Evolutionary conservation across 2,329 filamentous ascomycete genomes (phyloP).

Genomic region (Beauveria rudraprayagi): DNA sequence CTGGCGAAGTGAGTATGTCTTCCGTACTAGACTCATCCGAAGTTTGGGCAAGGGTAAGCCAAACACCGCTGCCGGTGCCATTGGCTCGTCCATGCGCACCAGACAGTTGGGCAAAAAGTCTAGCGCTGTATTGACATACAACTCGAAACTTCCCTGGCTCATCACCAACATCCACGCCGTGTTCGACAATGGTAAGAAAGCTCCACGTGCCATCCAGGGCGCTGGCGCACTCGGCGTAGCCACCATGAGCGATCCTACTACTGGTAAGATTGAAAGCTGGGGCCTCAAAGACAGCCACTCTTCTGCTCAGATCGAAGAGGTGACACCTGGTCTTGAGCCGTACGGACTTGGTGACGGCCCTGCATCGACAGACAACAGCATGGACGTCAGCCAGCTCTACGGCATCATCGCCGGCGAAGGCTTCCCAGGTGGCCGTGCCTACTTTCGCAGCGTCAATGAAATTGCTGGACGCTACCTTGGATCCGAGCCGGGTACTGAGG

Average conservation of each 20-base stretch:
- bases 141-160: constrained; percentile 70
- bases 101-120: constrained; percentile 53
- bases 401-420: constrained; percentile 82
- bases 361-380: constrained; percentile 71
- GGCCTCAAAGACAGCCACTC: constrained; percentile 67
- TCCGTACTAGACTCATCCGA: constrained; percentile 75
- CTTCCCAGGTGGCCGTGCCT: constrained; percentile 71
- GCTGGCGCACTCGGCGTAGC: constrained; percentile 68
- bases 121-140: constrained; percentile 74
- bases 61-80: constrained; percentile 42
- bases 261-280: constrained; percentile 72
- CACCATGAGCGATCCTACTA: constrained; percentile 73
- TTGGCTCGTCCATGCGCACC: constrained; percentile 43
- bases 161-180: constrained; percentile 73
- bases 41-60: constrained; percentile 79
- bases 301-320: constrained; percentile 70
- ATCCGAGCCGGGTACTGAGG: constrained; percentile 49
- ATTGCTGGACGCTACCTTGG: constrained; percentile 68
- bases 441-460: constrained; percentile 68
- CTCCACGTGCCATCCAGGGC: constrained; percentile 75
- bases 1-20: constrained; percentile 92
- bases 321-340: constrained; percentile 62
- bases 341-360: constrained; percentile 76
- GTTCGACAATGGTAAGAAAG: constrained; percentile 64
- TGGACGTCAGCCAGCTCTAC: constrained; percentile 83